Percentiles rank a stretch among this genome's conserved stretches.
These are phyloP conservation scores for Lyophyllum semitale DNA, from an alignment of 768 basidiomycete species.

Conservation along the genomic window DNA sequence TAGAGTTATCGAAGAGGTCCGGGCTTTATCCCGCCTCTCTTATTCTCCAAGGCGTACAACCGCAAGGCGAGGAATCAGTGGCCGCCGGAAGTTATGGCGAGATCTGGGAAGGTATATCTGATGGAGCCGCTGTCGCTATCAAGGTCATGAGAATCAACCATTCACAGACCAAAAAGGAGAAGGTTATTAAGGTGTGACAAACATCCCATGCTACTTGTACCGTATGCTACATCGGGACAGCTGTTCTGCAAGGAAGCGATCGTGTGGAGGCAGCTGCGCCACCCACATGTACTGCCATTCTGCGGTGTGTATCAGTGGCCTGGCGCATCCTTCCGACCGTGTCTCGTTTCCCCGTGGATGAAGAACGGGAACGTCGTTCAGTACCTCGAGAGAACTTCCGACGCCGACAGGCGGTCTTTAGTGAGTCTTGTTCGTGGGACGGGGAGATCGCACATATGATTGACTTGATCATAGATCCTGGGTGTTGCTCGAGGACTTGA, in stretches of 20 bases:
- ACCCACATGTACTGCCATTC: slow-evolving; percentile 9
- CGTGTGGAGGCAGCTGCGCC: slow-evolving; percentile 11
- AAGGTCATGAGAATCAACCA: slow-evolving; percentile 11
- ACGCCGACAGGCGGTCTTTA: slow-evolving; percentile 1
- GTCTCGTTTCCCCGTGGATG: slow-evolving; percentile 14
- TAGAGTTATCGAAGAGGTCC: slow-evolving; percentile 5
- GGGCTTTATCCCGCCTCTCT: slow-evolving; percentile 9
- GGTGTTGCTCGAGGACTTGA: slow-evolving; percentile 8
- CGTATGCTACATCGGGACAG: neutral
- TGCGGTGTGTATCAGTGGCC: slow-evolving; percentile 11
- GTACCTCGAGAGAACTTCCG: slow-evolving; percentile 2
- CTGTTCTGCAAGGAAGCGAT: slow-evolving; percentile 12
- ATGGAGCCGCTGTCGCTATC: slow-evolving; percentile 2
- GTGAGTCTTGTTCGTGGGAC: neutral
- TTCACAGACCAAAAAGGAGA: neutral
- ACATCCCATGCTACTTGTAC: no score
- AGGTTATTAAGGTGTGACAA: neutral
- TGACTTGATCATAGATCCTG: neutral
- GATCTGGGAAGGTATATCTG: slow-evolving; percentile 8
- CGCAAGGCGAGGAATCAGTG: slow-evolving; percentile 1
- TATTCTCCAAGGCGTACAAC: slow-evolving; percentile 6
- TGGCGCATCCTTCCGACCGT: neutral
- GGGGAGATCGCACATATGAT: neutral
- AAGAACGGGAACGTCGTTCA: slow-evolving; percentile 6
- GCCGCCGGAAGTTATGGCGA: slow-evolving; percentile 8